These are phyloP conservation scores for Trichosporon sp. DNA, from an alignment of 1,284 basidiomycete genomes.

Conservation along the genomic window DNA sequence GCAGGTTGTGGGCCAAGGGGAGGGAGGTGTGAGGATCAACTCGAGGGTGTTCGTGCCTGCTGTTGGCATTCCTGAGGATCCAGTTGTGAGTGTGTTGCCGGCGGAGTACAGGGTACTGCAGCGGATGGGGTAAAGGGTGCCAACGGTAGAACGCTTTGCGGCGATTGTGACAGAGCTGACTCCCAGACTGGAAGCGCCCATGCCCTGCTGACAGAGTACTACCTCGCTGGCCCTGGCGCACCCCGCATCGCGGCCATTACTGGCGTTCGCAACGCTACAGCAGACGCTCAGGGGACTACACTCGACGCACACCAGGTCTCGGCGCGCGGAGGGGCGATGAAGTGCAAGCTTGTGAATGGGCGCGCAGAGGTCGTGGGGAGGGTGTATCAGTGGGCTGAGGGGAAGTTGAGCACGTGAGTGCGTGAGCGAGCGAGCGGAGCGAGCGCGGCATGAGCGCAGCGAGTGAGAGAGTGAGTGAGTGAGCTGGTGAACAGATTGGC, in stretches of 20 bases:
- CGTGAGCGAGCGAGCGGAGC: too few relatives aligned
- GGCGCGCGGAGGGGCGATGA: slow-evolving; percentile 13
- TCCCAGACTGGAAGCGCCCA: slow-evolving; percentile 36
- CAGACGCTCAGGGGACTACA: not conserved
- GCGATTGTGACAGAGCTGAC: not conserved
- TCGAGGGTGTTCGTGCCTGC: slow-evolving; percentile 30
- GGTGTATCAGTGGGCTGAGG: slow-evolving; percentile 10
- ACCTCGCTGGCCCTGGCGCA: slow-evolving; percentile 16
- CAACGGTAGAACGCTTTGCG: not conserved
- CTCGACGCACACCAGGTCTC: slow-evolving; percentile 15
- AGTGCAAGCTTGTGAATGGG: slow-evolving; percentile 7
- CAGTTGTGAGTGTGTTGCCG: slow-evolving; percentile 27
- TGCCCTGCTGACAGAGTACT: slow-evolving; percentile 34
- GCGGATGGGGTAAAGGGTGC: not conserved
- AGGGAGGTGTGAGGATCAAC: slow-evolving; percentile 8
- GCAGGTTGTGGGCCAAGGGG: not conserved
- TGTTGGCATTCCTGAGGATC: slow-evolving; percentile 33
- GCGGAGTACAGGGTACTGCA: not conserved
- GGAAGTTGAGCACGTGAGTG: not conserved
- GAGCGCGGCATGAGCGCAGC: too few relatives aligned
- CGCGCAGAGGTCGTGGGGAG: slow-evolving; percentile 8
- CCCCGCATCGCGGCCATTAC: not conserved
- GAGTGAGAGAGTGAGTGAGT: too few relatives aligned
- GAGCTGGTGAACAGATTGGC: too few relatives aligned
- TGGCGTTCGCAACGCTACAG: not conserved